Percentiles rank a stretch among this genome's conserved stretches.
Conservation (phyloP, 1,139 yeast species). For the Saccharomycopsis crataegensis region DNA sequence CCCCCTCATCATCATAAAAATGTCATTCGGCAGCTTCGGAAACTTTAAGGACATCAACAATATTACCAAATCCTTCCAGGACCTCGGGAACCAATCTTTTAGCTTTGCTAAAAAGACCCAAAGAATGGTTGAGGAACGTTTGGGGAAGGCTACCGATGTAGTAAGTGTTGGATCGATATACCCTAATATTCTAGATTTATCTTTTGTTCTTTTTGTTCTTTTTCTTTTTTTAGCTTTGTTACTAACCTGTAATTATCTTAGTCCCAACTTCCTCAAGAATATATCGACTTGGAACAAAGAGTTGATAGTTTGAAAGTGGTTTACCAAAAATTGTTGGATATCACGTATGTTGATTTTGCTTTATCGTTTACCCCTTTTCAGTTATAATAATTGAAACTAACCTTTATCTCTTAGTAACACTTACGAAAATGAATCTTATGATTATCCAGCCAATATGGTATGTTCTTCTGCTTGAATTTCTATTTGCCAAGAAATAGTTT, state of each 20-base stretch:
- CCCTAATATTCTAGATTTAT: background rate
- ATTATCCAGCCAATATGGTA: constrained; percentile 66
- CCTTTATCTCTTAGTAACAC: constrained; percentile 24
- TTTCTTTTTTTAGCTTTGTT: background rate
- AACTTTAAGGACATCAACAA: background rate
- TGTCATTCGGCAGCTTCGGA: constrained; percentile 14
- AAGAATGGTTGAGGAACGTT: constrained; percentile 68
- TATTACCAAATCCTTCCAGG: constrained; percentile 17
- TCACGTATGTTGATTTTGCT: constrained; percentile 36
- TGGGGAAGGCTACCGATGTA: constrained; percentile 72
- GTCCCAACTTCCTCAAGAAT: constrained; percentile 80
- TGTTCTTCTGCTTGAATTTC: background rate
- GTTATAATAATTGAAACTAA: background rate
- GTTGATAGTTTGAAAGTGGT: constrained; percentile 70
- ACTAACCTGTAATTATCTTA: constrained; percentile 3
- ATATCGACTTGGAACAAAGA: constrained; percentile 63
- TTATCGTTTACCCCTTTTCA: background rate
- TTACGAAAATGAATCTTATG: constrained; percentile 75
- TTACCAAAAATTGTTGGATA: constrained; percentile 64
- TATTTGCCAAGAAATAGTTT: no score
- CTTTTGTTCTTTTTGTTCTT: background rate
- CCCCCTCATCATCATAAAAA: background rate
- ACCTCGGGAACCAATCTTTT: constrained; percentile 24
- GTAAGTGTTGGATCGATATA: constrained; percentile 21
- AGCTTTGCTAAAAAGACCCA: constrained; percentile 69